Evolutionary conservation across 495 filamentous ascomycete genomes (phyloP), one percentile per base, ranked within the genome.

Genomic region (Aspergillus coremiiformis): DNA sequence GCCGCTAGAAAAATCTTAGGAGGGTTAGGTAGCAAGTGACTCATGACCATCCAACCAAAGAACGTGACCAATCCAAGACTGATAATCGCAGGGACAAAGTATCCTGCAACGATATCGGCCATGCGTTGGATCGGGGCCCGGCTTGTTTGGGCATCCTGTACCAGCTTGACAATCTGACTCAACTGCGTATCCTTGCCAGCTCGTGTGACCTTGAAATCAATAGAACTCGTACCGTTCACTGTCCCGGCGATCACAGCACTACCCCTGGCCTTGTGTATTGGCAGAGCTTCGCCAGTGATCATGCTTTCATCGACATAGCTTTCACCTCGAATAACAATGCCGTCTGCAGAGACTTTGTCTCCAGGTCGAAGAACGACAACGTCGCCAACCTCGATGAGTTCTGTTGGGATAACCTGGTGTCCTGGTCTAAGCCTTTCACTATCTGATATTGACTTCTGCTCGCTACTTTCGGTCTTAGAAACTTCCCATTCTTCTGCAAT

Each of bases 231-330:
- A 19, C 90, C 90, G 61, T 99, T 99, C 55, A 99, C 92, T 5
- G 93, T 99, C 8, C 93, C 93, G n/a, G 90, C 93, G 63, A 96
- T 90, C 33, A 97, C 69, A 37, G 81, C 64, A 62, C 81, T 84
- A 1, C 89, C 89, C 57, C 87, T 86, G 49, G 77, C 79, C 66
- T 97, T 99, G 53, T 87, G 81, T 30, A 97, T 89, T 0, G 92
- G 90, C 72, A 95, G 86, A 2, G 92, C 85, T 71, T 99, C 93
- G 48, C 93, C 93, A 11, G 94, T 99, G 35, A 99, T 90, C 94
- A 97, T 97, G 62, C 89, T 95, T 66, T 99, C 93, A 59, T 99
- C 90, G 35, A 97, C 82, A 62, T 92, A 96, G 21, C 87, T 91
- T 68, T 96, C 89, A 9, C 93, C 93, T 23, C 84, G 77, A 39